Percentiles rank a stretch among this genome's conserved stretches.
Conservation (phyloP, 768 basidiomycete genomes). For the Daedaleopsis nitida region DNA sequence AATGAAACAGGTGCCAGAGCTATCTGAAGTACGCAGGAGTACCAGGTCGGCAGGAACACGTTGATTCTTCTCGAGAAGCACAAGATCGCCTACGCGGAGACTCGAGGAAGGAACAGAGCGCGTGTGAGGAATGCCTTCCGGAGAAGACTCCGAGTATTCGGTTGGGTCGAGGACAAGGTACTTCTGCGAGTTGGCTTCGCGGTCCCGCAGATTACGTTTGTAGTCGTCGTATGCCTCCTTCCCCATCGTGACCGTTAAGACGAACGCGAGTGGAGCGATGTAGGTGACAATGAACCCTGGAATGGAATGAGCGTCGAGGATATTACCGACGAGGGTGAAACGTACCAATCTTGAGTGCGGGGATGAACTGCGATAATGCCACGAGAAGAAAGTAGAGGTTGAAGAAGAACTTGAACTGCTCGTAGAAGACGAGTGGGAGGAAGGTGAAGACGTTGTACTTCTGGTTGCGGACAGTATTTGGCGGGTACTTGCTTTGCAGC, state of each 20-base stretch:
- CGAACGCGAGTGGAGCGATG: conserved; percentile 94
- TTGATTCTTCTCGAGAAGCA: conserved; percentile 94
- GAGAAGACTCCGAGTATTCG: conserved; percentile 26
- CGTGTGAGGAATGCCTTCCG: conserved; percentile 39
- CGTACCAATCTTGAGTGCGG: conserved; percentile 92
- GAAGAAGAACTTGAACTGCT: conserved; percentile 99
- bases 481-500: conserved; percentile 68
- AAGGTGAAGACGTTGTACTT: conserved; percentile 98
- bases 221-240: conserved; percentile 99
- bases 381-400: conserved; percentile 98
- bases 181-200: conserved; percentile 92
- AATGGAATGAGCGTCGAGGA: background rate
- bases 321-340: conserved; percentile 3
- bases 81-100: conserved; percentile 88
- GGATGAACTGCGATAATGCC: conserved; percentile 93
- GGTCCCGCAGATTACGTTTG: conserved; percentile 88
- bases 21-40: conserved; percentile 84
- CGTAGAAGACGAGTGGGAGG: conserved; percentile 95
- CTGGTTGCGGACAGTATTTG: conserved; percentile 95
- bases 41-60: conserved; percentile 95
- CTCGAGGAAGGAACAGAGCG: conserved; percentile 86
- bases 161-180: conserved; percentile 80
- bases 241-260: conserved; percentile 93
- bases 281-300: conserved; percentile 94
- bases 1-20: conserved; percentile 94